A percentile compares a stretch with the other conserved stretches of the same genome.
Conservation (phyloP, 306 rosid species). For the Rosa rugosa region DNA sequence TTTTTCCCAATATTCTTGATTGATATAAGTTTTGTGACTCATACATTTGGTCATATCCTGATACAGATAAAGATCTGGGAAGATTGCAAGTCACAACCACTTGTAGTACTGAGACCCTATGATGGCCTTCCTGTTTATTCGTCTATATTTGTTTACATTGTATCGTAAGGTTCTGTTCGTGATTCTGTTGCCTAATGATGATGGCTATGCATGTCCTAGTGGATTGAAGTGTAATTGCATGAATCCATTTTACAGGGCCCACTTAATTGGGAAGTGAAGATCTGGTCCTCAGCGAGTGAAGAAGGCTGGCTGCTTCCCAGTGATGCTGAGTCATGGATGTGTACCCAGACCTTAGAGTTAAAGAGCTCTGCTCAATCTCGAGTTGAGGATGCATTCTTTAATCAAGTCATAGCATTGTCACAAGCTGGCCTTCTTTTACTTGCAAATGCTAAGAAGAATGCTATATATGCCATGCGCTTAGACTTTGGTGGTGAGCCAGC, state of each 20-base stretch:
- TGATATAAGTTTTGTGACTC: neutral
- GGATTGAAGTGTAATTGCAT: slow-evolving; percentile 11
- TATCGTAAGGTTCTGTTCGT: neutral
- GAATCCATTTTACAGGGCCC: slow-evolving; percentile 60
- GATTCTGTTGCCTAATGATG: slow-evolving; percentile 3
- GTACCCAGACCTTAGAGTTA: slow-evolving; percentile 82
- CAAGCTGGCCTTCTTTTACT: slow-evolving; percentile 93
- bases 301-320: slow-evolving; percentile 97
- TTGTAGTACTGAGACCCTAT: slow-evolving; percentile 73
- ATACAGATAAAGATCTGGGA: slow-evolving; percentile 91
- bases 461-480: slow-evolving; percentile 90
- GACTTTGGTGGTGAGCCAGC: slow-evolving; percentile 86
- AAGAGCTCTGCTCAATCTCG: slow-evolving; percentile 77
- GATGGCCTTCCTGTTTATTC: slow-evolving; percentile 86
- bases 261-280: slow-evolving; percentile 83
- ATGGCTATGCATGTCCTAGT: neutral
- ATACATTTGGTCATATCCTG: neutral
- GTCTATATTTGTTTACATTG: slow-evolving; percentile 55
- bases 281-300: slow-evolving; percentile 83
- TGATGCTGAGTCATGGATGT: slow-evolving; percentile 85
- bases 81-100: slow-evolving; percentile 83
- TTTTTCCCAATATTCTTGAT: neutral
- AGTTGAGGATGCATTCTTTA: slow-evolving; percentile 86
- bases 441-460: slow-evolving; percentile 99
- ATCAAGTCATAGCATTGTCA: slow-evolving; percentile 86